Percentiles rank a stretch among this genome's conserved stretches.
phyloP scores from a whole-genome alignment of 768 basidiomycete genomes.

The Tephrocybe rancida region DNA sequence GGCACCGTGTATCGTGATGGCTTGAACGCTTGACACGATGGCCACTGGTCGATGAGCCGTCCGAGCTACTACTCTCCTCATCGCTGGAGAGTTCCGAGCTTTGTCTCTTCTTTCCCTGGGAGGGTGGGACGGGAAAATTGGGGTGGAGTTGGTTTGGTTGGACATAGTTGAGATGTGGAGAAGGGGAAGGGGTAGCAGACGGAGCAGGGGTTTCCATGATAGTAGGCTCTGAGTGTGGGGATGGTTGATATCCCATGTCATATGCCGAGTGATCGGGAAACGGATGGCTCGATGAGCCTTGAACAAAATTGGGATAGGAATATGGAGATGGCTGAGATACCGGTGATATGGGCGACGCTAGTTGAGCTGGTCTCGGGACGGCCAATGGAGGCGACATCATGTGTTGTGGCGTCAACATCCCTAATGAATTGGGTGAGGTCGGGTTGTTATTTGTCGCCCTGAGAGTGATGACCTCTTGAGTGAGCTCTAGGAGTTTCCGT shows the following conservation, averaged over 20 bases:
- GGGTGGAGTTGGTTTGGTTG: conserved; percentile 16
- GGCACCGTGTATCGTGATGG: conserved; percentile 64
- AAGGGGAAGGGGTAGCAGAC: conserved; percentile 33
- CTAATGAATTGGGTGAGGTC: conserved; percentile 15
- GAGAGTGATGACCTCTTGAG: conserved; percentile 50
- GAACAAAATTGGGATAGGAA: conserved; percentile 33
- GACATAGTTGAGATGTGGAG: conserved; percentile 24
- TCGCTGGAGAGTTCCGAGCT: conserved; percentile 36
- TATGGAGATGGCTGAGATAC: conserved; percentile 31
- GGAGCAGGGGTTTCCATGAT: conserved; percentile 20
- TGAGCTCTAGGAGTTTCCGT: conserved; percentile 54
- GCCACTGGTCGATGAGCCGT: conserved; percentile 31
- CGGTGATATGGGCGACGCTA: conserved; percentile 41
- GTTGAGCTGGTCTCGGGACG: conserved; percentile 27
- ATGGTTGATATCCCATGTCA: conserved; percentile 16
- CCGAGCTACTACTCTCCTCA: conserved; percentile 35
- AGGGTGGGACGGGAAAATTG: conserved; percentile 11
- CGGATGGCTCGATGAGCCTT: conserved; percentile 37
- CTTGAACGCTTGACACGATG: conserved; percentile 48
- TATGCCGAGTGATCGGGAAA: conserved; percentile 16
- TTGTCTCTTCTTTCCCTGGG: conserved; percentile 29
- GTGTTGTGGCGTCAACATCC: conserved; percentile 32
- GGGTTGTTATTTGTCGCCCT: conserved; percentile 38
- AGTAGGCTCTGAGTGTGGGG: conserved; percentile 16
- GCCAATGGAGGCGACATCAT: conserved; percentile 29